A percentile compares a stretch with the other conserved stretches of the same genome.
These are phyloP conservation scores for Chimonanthus salicifolius DNA, from an alignment of 164 flowering plant species.

Conservation along the genomic window DNA sequence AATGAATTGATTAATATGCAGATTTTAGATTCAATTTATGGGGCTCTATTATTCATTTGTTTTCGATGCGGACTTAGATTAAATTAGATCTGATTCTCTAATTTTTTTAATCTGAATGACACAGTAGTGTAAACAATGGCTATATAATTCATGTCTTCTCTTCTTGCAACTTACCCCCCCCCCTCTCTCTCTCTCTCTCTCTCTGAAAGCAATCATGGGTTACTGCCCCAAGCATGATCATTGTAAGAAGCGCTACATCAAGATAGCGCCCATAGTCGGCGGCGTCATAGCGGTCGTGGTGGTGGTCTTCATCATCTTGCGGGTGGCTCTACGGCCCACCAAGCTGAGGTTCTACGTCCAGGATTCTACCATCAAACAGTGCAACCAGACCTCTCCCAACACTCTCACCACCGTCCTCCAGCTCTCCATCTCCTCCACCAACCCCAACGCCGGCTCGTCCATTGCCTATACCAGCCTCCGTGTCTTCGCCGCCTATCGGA, in stretches of 20 bases:
- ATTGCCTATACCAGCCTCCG: slow-evolving; percentile 11
- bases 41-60: no score
- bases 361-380: slow-evolving; percentile 11
- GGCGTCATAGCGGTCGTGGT: neutral
- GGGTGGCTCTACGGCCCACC: slow-evolving; percentile 12
- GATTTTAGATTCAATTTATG: no score
- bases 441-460: slow-evolving; percentile 14
- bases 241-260: neutral
- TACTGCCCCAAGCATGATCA: no score
- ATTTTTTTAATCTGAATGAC: no score
- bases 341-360: slow-evolving; percentile 13
- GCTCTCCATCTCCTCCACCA: slow-evolving; percentile 8
- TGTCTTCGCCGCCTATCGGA: slow-evolving; percentile 11
- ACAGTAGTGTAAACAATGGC: no score
- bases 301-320: slow-evolving; percentile 9
- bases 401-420: slow-evolving; percentile 9
- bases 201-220: no score
- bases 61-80: no score
- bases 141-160: no score
- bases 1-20: no score
- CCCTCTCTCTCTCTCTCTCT: no score
- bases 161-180: no score
- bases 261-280: neutral
- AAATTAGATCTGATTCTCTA: no score
- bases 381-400: slow-evolving; percentile 9